Evolutionary conservation across 2,329 filamentous ascomycete genomes (phyloP).

Genomic region (Colletotrichum sp.): DNA sequence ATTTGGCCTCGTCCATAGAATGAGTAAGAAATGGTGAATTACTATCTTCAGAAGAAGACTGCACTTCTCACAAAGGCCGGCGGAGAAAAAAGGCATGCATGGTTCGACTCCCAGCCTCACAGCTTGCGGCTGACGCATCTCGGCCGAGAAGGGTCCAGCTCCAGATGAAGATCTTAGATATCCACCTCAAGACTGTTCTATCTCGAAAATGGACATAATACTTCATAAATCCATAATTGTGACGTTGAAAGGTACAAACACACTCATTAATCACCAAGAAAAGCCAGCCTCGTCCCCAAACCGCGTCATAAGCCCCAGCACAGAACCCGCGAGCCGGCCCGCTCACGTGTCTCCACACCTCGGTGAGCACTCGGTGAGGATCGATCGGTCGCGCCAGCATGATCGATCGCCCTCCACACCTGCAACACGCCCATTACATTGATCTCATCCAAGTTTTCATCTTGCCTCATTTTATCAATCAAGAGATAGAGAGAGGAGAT

Average conservation of each 20-base stretch:
- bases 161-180: background rate
- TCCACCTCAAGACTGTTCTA: background rate
- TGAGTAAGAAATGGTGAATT: rapidly evolving
- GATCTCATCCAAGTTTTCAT: background rate
- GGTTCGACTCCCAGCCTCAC: background rate
- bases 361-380: background rate
- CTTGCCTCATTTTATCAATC: background rate
- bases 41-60: rapidly evolving
- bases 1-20: background rate
- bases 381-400: background rate
- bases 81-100: background rate
- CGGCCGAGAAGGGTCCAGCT: background rate
- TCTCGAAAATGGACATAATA: background rate
- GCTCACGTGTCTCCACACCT: background rate
- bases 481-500: background rate
- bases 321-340: background rate
- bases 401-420: background rate
- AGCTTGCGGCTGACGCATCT: background rate
- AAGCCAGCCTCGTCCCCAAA: background rate
- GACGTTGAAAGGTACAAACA: background rate
- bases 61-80: background rate
- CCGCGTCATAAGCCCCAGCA: background rate
- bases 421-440: background rate
- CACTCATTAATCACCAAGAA: background rate
- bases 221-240: background rate